Percentiles rank a stretch among this genome's conserved stretches.
Evolutionary conservation across 2,329 filamentous ascomycete genomes (phyloP).

Genomic region (Bimuria novae-zelandiae): DNA sequence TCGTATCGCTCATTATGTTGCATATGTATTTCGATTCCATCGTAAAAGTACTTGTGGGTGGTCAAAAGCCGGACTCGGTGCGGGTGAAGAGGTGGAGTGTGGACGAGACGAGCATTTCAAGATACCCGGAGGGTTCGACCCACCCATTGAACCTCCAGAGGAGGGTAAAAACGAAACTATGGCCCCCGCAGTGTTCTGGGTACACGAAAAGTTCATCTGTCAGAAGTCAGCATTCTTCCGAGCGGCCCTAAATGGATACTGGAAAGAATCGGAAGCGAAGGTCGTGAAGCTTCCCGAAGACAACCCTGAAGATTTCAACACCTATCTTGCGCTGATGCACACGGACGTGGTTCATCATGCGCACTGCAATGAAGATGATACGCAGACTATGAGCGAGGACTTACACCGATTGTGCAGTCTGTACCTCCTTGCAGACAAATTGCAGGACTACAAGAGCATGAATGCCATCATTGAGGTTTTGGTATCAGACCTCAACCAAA

Average conservation of each 20-base stretch:
- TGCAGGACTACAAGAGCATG: not conserved
- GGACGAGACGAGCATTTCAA: too few species aligned
- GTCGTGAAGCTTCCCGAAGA: not conserved
- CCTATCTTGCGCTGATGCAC: not conserved
- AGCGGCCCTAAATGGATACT: not conserved
- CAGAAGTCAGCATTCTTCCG: not conserved
- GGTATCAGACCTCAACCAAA: too few species aligned
- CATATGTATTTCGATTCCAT: too few species aligned
- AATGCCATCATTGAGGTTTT: not conserved
- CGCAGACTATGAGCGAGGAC: too few species aligned
- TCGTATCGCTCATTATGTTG: too few species aligned
- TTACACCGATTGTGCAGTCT: not conserved
- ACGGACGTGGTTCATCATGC: not conserved
- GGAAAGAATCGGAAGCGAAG: not conserved
- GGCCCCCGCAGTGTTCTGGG: not conserved
- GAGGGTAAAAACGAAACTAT: too few species aligned
- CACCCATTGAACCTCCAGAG: not conserved
- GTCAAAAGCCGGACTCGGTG: too few species aligned
- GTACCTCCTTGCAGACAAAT: not conserved
- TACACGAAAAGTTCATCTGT: not conserved
- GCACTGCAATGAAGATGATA: not conserved
- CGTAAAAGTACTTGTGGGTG: too few species aligned
- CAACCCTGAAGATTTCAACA: not conserved
- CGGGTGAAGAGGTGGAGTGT: too few species aligned
- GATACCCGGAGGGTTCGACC: too few species aligned